phyloP scores from a whole-genome alignment of 768 basidiomycete genomes.

The Termitomyces sp. region DNA sequence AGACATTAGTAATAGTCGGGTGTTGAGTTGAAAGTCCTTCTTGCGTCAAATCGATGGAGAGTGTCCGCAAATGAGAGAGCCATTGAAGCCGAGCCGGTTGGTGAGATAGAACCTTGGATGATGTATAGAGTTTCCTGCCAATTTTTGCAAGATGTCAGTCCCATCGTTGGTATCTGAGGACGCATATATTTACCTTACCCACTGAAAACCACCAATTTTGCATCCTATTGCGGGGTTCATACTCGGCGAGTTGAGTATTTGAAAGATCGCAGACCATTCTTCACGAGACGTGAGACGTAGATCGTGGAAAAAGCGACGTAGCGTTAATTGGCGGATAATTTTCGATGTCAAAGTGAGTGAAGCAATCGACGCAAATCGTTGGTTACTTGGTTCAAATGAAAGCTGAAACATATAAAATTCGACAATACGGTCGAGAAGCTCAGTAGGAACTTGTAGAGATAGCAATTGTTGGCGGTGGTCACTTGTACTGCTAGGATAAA shows the following conservation, averaged over 20 bases:
- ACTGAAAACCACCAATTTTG: conserved; percentile 27
- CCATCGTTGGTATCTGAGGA: background rate
- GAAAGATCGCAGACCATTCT: conserved; percentile 19
- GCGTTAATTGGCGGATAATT: conserved; percentile 33
- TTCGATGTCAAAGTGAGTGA: conserved; percentile 36
- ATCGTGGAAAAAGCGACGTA: conserved; percentile 31
- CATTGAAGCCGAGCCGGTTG: conserved; percentile 19
- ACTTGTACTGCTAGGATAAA: background rate
- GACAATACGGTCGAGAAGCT: conserved; percentile 31
- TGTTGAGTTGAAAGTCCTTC: conserved; percentile 39
- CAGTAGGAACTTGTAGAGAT: conserved; percentile 26
- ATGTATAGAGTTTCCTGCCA: conserved; percentile 24
- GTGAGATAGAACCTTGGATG: conserved; percentile 24
- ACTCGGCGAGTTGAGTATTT: conserved; percentile 18
- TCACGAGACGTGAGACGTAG: conserved; percentile 20
- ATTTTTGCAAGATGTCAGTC: background rate
- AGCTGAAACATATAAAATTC: conserved; percentile 16
- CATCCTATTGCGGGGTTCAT: background rate
- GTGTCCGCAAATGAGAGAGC: conserved; percentile 28
- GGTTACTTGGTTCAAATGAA: background rate
- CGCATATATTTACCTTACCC: conserved; percentile 41
- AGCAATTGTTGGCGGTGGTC: background rate
- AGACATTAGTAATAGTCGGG: conserved; percentile 26
- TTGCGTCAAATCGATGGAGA: conserved; percentile 35
- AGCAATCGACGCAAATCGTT: conserved; percentile 26